Conservation (phyloP, 164 flowering plant species). For the Dillenia turbinata region DNA sequence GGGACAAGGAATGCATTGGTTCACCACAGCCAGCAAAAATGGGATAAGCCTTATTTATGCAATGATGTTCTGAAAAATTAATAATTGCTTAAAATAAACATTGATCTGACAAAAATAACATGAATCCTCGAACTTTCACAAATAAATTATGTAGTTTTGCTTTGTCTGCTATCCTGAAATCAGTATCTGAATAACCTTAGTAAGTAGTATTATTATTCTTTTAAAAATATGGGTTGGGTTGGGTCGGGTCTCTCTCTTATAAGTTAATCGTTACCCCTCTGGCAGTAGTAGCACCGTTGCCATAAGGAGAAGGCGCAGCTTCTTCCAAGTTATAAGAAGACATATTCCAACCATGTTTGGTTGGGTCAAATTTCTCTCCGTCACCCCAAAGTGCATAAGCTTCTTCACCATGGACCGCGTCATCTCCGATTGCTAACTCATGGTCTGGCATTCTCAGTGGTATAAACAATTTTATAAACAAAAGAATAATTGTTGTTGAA, state of each 20-base stretch:
- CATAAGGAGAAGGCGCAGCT: conserved; percentile 15
- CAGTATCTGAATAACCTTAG: too few relatives aligned
- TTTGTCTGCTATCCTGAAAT: too few relatives aligned
- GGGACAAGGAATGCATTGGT: too few relatives aligned
- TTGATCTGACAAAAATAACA: too few relatives aligned
- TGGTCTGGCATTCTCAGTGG: conserved; percentile 46
- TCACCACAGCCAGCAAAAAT: too few relatives aligned
- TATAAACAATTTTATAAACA: conserved; percentile 30
- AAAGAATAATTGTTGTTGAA: conserved; percentile 34
- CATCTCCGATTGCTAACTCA: conserved; percentile 41
- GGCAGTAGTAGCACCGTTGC: conserved; percentile 25
- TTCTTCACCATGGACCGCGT: conserved; percentile 57
- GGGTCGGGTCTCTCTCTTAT: neutral
- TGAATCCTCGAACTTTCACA: too few relatives aligned
- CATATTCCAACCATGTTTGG: conserved; percentile 25
- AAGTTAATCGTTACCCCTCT: conserved; percentile 44
- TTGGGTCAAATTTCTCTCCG: conserved; percentile 51
- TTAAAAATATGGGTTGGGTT: too few relatives aligned
- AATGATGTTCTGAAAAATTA: too few relatives aligned
- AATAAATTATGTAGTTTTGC: too few relatives aligned
- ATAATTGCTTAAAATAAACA: too few relatives aligned
- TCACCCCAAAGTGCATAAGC: conserved; percentile 62
- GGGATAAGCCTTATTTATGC: too few relatives aligned
- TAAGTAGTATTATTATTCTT: too few relatives aligned
- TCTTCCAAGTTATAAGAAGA: conserved; percentile 9